Conservation (phyloP, 2,329 filamentous ascomycete species). For the Lasiodiplodia hormozganensis region DNA sequence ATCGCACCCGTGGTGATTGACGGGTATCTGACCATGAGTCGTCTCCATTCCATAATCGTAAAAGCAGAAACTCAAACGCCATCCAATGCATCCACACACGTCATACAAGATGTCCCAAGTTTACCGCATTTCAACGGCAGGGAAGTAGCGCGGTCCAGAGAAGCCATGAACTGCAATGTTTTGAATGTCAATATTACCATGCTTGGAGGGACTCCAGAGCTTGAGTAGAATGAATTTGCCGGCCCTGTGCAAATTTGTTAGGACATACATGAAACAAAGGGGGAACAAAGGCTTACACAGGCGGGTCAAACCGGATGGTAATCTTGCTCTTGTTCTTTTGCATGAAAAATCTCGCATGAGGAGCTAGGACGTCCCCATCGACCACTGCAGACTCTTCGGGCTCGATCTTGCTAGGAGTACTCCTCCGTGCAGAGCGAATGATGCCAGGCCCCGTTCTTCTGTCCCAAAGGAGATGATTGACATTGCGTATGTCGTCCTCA, state of each 20-base stretch:
- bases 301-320: slow-evolving; percentile 83
- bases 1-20: background rate
- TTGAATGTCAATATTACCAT: slow-evolving; percentile 87
- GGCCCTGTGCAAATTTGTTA: slow-evolving; percentile 54
- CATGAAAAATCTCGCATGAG: slow-evolving; percentile 84
- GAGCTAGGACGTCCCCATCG: slow-evolving; percentile 62
- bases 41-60: background rate
- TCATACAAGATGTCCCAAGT: background rate
- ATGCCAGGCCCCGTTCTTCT: slow-evolving; percentile 29
- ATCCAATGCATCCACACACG: background rate
- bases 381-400: slow-evolving; percentile 36
- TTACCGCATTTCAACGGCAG: slow-evolving; percentile 67
- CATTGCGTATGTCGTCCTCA: slow-evolving; percentile 43
- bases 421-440: slow-evolving; percentile 39
- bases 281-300: slow-evolving; percentile 60
- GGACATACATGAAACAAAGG: background rate
- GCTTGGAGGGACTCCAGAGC: slow-evolving; percentile 80
- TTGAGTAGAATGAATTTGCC: slow-evolving; percentile 87
- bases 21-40: slow-evolving; percentile 12
- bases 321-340: slow-evolving; percentile 83
- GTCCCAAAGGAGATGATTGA: slow-evolving; percentile 47
- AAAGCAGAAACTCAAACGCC: slow-evolving; percentile 8
- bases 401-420: slow-evolving; percentile 45
- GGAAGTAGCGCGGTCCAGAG: slow-evolving; percentile 85
- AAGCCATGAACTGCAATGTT: slow-evolving; percentile 84